Evolutionary conservation across 345 rosid species (phyloP), one percentile per base, ranked within the genome.

Genomic region (Alliaria petiolata): DNA sequence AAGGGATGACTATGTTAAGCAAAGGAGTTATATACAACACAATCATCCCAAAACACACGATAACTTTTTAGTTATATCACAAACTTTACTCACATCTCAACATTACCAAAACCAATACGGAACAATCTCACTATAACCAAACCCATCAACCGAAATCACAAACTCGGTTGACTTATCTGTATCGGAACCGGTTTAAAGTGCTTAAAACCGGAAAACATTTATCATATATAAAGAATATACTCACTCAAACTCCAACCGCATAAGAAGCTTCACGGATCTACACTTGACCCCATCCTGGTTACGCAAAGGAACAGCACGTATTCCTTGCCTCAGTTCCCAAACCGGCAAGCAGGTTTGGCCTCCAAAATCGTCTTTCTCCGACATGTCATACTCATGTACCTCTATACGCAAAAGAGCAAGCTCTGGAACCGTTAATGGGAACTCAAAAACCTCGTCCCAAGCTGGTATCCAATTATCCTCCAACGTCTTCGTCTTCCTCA

Each of bases 331-430:
- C 74, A 93, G 16, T 74, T 93, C 98, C 11, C 82, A 80, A 49
- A 90, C 80, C 6, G 96, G 97, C 31, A 93, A 69, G 81, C 92
- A 87, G 40, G 95, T 83, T 85, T 93, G 97, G 43, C 98, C 97
- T 46, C 92, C 92, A 47, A 93, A 93, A 75, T 93, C 98, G 43
- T 93, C 97, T 77, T 86, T 93, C 65, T 87, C 96, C 0, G 97
- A 88, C 87, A 84, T 79, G 80, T 93, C 97, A 1, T 89, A 90
- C 71, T 93, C 96, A 7, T 87, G 95, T n/a, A 93, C 97, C 74
- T 93, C 97, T 13, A 90, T 69, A 19, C 96, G 81, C 28, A 93
- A 84, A 47, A 90, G 54, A 67, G 98, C 98, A 33, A 87, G 80
- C 52, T 91, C 92, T 8, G 98, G 98, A 68, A 93, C 89, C 6